These are phyloP conservation scores for Lagerstroemia speciosa DNA, from an alignment of 345 rosid genomes.

Conservation along the genomic window DNA sequence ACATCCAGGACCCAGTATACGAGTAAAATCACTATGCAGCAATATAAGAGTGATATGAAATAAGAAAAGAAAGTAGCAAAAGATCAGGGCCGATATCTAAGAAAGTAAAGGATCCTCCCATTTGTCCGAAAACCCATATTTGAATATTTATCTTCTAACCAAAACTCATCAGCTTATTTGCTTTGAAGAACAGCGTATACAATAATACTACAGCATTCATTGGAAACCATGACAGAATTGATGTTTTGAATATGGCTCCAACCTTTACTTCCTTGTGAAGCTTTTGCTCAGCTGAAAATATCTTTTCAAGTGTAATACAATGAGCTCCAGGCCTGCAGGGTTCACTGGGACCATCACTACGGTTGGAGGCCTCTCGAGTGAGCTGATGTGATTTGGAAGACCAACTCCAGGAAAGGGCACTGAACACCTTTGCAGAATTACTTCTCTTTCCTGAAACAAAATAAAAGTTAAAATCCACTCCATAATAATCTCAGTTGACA, in stretches of 20 bases:
- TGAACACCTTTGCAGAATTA: slow-evolving; percentile 78
- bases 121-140: neutral
- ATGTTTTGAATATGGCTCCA: neutral
- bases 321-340: slow-evolving; percentile 91
- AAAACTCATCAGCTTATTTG: neutral
- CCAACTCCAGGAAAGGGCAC: slow-evolving; percentile 89
- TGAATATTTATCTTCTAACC: neutral
- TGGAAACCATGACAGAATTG: neutral
- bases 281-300: slow-evolving; percentile 66
- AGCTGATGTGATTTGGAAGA: slow-evolving; percentile 66
- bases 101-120: neutral
- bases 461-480: neutral
- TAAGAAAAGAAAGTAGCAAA: neutral
- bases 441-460: slow-evolving; percentile 57
- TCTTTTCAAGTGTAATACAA: slow-evolving; percentile 59
- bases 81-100: neutral
- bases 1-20: neutral
- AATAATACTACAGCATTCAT: too few relatives aligned
- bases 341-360: slow-evolving; percentile 28
- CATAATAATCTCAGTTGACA: neutral
- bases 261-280: slow-evolving; percentile 81
- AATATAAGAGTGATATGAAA: neutral
- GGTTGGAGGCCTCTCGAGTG: slow-evolving; percentile 30
- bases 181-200: neutral
- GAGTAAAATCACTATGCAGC: neutral